A percentile compares a stretch with the other conserved stretches of the same genome.
These are phyloP conservation scores for Brassica nigra DNA, from an alignment of 345 rosid genomes.

Conservation along the genomic window DNA sequence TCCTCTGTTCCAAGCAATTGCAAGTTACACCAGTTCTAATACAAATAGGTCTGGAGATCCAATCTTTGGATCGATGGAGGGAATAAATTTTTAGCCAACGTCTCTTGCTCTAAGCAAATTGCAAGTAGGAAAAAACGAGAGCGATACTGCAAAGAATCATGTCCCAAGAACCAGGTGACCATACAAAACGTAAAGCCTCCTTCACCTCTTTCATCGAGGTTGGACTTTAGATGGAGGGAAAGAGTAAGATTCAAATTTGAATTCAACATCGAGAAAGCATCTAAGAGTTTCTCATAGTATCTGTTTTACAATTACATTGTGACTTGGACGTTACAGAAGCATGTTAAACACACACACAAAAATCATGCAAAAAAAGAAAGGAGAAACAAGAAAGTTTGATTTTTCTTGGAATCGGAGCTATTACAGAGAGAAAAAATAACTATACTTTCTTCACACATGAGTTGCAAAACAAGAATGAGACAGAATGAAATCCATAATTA, in stretches of 20 bases:
- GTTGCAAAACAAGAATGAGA: not conserved
- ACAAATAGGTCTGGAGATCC: conserved; percentile 54
- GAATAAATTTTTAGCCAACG: conserved; percentile 29
- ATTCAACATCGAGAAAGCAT: not conserved
- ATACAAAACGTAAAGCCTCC: conserved; percentile 49
- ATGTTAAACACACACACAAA: not conserved
- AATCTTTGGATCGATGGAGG: conserved; percentile 31
- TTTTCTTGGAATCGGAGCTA: not conserved
- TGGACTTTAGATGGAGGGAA: not conserved
- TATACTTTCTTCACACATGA: conserved; percentile 18
- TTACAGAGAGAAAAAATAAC: conserved; percentile 1
- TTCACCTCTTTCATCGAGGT: conserved; percentile 5
- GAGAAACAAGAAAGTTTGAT: not conserved
- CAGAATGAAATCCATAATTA: not conserved
- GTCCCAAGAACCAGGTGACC: conserved; percentile 55
- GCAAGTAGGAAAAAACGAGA: conserved; percentile 54
- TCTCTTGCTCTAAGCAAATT: conserved; percentile 49
- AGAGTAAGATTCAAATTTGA: not conserved
- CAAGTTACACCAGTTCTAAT: conserved; percentile 64
- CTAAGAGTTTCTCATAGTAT: not conserved
- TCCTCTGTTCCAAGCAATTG: not conserved
- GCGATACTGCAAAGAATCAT: conserved; percentile 66
- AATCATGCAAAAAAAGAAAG: not conserved
- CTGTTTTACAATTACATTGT: not conserved
- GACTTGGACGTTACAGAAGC: not conserved